Evolutionary conservation across 768 basidiomycete species (phyloP), one percentile per base, ranked within the genome.

Genomic region (Gymnopilus junonius): DNA sequence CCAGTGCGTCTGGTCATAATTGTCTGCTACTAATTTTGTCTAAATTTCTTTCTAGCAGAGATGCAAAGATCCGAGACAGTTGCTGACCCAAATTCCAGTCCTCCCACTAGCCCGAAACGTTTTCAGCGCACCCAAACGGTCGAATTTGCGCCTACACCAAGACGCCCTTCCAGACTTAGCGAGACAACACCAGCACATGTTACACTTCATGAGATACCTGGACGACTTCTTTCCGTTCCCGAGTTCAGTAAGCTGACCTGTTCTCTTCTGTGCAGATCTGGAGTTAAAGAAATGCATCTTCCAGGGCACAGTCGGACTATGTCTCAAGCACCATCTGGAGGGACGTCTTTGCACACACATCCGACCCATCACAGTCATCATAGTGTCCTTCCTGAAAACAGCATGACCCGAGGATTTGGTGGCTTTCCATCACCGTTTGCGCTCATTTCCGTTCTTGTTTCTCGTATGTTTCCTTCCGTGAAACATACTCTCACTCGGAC

Each of bases 361-460:
- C 51, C 35, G 37, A 71, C 63, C 62, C 63, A 31, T 21, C 66
- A 25, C 35, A 67, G 37, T 59, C 55, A 63, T 57, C 58, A 68
- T 59, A 34, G 59, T 64, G 58, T 64, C 29, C 62, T 57, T 59
- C 43, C 73, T 55, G n/a, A 64, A 25, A 48, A 45, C 29, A 70
- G 61, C 39, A 63, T 83, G 67, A 76, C 85, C 62, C 79, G 79
- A 42, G 86, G 78, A 17, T 87, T 90, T 58, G 91, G 91, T 29
- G 91, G 91, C 1, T 93, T 92, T 72, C 91, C 91, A 1, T 88
- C 88, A 81, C 90, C 89, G 0, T 82, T 81, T 70, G 73, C 83
- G 58, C 76, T 92, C 29, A 60, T 88, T 12, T 82, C 77, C 3
- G 74, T 70, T 10, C 62, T 90, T 1, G 75, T 94, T 29, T 65